A percentile compares a stretch with the other conserved stretches of the same genome.
Evolutionary conservation across 148 eudicot species (phyloP).

Genomic region (Euryodendron excelsum): DNA sequence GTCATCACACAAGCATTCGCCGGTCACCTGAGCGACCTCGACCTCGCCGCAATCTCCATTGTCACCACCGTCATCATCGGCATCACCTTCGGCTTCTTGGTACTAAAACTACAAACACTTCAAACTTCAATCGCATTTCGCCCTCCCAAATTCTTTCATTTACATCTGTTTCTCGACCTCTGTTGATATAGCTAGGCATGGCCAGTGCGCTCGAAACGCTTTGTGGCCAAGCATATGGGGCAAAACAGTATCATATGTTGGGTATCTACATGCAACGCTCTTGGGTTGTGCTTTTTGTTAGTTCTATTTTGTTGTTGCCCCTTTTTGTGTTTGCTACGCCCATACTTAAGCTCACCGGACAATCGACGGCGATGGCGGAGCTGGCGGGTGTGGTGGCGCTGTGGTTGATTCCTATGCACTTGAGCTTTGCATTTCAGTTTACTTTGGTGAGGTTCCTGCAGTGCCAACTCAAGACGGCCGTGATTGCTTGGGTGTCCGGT

Average conservation of each 20-base stretch:
- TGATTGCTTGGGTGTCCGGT: constrained; percentile 48
- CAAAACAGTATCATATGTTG: constrained; percentile 43
- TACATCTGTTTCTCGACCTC: not conserved
- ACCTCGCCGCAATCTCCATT: constrained; percentile 34
- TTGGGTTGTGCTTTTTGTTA: constrained; percentile 28
- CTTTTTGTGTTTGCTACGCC: constrained; percentile 32
- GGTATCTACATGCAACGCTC: constrained; percentile 45
- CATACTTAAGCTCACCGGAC: constrained; percentile 28
- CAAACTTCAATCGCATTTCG: too few species aligned
- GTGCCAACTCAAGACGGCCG: constrained; percentile 49
- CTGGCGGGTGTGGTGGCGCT: constrained; percentile 29
- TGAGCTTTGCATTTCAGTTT: constrained; percentile 57
- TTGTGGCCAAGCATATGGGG: constrained; percentile 57
- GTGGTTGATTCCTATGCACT: constrained; percentile 39
- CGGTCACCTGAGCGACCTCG: constrained; percentile 33
- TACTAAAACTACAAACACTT: constrained; percentile 5
- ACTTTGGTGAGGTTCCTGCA: constrained; percentile 54
- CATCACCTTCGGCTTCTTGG: constrained; percentile 34
- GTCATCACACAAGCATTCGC: constrained; percentile 32
- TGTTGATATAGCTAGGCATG: constrained; percentile 43
- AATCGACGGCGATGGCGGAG: constrained; percentile 25
- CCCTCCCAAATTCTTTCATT: too few species aligned
- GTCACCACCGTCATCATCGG: constrained; percentile 33
- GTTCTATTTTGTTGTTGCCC: constrained; percentile 25
- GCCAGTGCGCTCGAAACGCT: constrained; percentile 53